Conservation (phyloP, 2,329 filamentous ascomycete genomes). For the Ascocoryne sarcoides region DNA sequence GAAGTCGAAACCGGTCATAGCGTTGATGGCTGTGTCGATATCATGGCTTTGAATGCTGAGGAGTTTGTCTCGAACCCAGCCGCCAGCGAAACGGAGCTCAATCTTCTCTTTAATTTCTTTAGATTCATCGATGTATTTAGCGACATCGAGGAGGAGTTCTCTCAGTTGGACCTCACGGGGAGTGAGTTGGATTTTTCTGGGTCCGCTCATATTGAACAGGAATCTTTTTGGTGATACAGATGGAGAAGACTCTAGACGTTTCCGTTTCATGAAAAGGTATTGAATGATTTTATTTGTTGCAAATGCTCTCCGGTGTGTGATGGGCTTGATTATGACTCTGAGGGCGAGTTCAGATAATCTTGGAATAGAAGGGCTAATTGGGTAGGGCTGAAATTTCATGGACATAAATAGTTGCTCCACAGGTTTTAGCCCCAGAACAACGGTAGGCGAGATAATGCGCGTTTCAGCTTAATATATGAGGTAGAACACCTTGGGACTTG, state of each 20-base stretch:
- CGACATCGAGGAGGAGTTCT: constrained; percentile 74
- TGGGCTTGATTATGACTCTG: too few species aligned
- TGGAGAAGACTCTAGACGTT: constrained; percentile 3
- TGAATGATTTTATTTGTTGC: constrained; percentile 5
- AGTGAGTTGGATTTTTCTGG: constrained; percentile 46
- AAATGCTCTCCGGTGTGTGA: constrained; percentile 8
- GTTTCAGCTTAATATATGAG: too few species aligned
- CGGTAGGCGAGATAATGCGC: too few species aligned
- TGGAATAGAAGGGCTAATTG: too few species aligned
- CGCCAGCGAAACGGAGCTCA: constrained; percentile 70
- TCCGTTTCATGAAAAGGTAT: constrained; percentile 23
- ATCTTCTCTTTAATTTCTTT: constrained; percentile 44
- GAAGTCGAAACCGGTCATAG: constrained; percentile 73
- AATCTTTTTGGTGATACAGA: constrained; percentile 12
- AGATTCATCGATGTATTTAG: constrained; percentile 52
- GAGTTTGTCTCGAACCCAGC: constrained; percentile 82
- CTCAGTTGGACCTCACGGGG: constrained; percentile 64
- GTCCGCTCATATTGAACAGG: constrained; percentile 18
- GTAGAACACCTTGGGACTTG: too few species aligned
- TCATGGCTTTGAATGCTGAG: constrained; percentile 65
- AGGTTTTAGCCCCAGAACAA: too few species aligned
- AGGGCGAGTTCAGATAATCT: too few species aligned
- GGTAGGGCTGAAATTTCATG: too few species aligned
- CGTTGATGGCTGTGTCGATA: constrained; percentile 79
- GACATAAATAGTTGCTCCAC: too few species aligned